Conservation (phyloP, 192 early-diverging fungal species). For the Backusella australiensis region DNA sequence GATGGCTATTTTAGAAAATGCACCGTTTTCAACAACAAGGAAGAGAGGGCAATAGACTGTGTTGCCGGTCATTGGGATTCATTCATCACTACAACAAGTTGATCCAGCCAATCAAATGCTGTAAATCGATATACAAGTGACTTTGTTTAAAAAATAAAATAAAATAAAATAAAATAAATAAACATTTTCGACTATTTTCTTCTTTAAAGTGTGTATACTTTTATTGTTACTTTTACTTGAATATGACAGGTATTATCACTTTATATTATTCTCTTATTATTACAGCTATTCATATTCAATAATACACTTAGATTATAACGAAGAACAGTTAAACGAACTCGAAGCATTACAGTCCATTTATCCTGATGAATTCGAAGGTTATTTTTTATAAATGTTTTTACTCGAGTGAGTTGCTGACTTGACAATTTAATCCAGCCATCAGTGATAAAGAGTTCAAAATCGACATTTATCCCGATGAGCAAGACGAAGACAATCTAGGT, state of each 20-base stretch:
- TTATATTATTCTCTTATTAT: neutral
- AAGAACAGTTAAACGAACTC: slow-evolving; percentile 78
- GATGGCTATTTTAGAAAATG: slow-evolving; percentile 5
- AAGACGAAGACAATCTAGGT: slow-evolving; percentile 58
- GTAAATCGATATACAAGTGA: neutral
- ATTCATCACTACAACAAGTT: neutral
- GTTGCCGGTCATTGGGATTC: slow-evolving; percentile 5
- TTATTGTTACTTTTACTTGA: neutral
- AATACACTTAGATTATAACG: slow-evolving; percentile 54
- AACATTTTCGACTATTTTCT: neutral
- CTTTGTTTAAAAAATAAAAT: neutral
- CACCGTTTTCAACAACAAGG: neutral
- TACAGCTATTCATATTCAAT: neutral
- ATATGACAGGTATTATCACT: neutral
- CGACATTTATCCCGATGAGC: slow-evolving; percentile 57
- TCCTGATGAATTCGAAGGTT: slow-evolving; percentile 70
- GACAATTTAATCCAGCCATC: slow-evolving; percentile 9
- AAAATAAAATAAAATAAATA: neutral
- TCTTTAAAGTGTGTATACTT: neutral
- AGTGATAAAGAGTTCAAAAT: slow-evolving; percentile 56
- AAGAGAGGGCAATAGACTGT: neutral
- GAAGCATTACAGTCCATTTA: slow-evolving; percentile 83
- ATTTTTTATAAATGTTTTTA: neutral
- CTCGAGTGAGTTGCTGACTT: neutral
- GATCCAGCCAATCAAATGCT: neutral